phyloP scores from a whole-genome alignment of 306 rosid species.

The Fragaria ananassa region DNA sequence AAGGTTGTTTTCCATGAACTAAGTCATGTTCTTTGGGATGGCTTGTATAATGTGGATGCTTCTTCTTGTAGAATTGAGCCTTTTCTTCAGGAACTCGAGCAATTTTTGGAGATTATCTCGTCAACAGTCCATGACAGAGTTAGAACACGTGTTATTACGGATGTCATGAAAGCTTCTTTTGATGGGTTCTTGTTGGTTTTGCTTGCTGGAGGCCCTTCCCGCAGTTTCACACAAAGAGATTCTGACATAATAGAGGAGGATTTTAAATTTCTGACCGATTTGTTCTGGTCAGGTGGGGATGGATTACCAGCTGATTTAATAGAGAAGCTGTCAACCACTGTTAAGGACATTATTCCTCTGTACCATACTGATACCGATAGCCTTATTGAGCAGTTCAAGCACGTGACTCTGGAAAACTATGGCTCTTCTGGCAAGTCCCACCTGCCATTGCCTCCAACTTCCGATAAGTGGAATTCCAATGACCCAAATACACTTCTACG shows the following conservation, averaged over 20 bases:
- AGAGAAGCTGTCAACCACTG: constrained; percentile 50
- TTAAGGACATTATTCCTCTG: constrained; percentile 51
- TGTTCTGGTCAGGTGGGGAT: constrained; percentile 96
- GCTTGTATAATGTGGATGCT: constrained; percentile 67
- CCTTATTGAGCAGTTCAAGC: constrained; percentile 66
- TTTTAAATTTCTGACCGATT: constrained; percentile 69
- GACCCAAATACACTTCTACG: constrained; percentile 88
- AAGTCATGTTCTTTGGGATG: constrained; percentile 69
- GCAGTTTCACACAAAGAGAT: constrained; percentile 65
- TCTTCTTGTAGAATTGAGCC: constrained; percentile 68
- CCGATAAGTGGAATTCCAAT: constrained; percentile 72
- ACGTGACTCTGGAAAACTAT: constrained; percentile 36
- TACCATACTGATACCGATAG: constrained; percentile 44
- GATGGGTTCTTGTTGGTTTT: constrained; percentile 79
- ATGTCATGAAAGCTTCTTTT: constrained; percentile 80
- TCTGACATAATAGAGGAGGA: constrained; percentile 69
- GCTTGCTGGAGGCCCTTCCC: constrained; percentile 91
- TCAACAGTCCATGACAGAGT: constrained; percentile 83
- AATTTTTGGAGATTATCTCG: constrained; percentile 74
- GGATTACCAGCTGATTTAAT: constrained; percentile 81
- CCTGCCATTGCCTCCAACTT: constrained; percentile 77
- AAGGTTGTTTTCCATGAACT: constrained; percentile 66
- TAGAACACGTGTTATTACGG: constrained; percentile 81
- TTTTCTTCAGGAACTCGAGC: constrained; percentile 81
- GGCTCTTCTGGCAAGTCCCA: constrained; percentile 64